A percentile compares a stretch with the other conserved stretches of the same genome.
phyloP scores from a whole-genome alignment of 2,329 filamentous ascomycete genomes.

The Penicillium sp. region DNA sequence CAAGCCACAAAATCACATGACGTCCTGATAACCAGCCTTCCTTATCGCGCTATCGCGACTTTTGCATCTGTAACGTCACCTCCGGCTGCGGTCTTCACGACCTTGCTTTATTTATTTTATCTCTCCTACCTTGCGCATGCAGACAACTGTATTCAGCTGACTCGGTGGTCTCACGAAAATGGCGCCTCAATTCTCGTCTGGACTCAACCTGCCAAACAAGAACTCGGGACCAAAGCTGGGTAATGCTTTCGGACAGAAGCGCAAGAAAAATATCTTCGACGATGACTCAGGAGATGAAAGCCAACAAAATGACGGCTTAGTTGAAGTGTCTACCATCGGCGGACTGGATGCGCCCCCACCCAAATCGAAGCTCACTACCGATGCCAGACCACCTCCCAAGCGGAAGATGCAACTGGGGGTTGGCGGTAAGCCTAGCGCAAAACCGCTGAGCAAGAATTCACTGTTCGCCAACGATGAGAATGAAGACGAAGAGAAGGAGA shows the following conservation, averaged over 20 bases:
- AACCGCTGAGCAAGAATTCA: slow-evolving; percentile 38
- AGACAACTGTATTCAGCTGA: background rate
- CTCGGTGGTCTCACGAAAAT: slow-evolving; percentile 7
- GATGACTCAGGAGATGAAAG: slow-evolving; percentile 44
- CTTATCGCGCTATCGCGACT: slow-evolving; percentile 20
- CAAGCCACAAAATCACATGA: slow-evolving; percentile 17
- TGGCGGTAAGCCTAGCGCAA: slow-evolving; percentile 29
- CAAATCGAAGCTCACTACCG: slow-evolving; percentile 18
- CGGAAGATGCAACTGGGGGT: slow-evolving; percentile 35
- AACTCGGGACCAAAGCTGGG: slow-evolving; percentile 33
- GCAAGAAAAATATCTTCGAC: slow-evolving; percentile 51
- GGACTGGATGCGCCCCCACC: slow-evolving; percentile 32
- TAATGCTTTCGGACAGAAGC: slow-evolving; percentile 43
- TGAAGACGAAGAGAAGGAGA: slow-evolving; percentile 27
- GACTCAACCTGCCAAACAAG: slow-evolving; percentile 47
- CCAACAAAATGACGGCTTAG: slow-evolving; percentile 21
- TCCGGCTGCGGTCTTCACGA: background rate
- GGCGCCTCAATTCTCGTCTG: slow-evolving; percentile 42
- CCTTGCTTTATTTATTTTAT: background rate
- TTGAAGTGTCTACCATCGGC: slow-evolving; percentile 43
- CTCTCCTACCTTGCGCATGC: background rate
- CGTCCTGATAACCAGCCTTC: slow-evolving; percentile 13
- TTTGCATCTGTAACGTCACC: slow-evolving; percentile 11
- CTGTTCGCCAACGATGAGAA: slow-evolving; percentile 42
- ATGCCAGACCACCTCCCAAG: slow-evolving; percentile 31